A percentile compares a stretch with the other conserved stretches of the same genome.
Conservation (phyloP, 2,329 filamentous ascomycete genomes). For the Microsporum ferrugineum region DNA sequence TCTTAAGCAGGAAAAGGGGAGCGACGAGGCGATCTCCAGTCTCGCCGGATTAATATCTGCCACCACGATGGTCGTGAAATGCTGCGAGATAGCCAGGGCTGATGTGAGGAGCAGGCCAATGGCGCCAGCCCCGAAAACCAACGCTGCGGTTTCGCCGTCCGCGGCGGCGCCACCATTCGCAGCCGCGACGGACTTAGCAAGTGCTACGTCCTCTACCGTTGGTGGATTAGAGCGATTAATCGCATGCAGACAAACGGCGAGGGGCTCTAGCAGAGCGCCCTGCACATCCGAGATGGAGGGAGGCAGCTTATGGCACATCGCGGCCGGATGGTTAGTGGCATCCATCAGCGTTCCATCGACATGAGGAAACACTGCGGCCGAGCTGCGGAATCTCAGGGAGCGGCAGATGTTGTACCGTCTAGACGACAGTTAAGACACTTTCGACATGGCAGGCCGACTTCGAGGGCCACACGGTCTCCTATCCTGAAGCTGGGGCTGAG, state of each 20-base stretch:
- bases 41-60: slow-evolving; percentile 50
- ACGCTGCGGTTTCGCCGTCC: slow-evolving; percentile 35
- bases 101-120: slow-evolving; percentile 50
- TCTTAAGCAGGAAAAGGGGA: slow-evolving; percentile 28
- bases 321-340: slow-evolving; percentile 49
- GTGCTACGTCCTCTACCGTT: slow-evolving; percentile 23
- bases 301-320: slow-evolving; percentile 49
- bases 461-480: slow-evolving; percentile 82
- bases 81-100: slow-evolving; percentile 44
- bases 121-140: slow-evolving; percentile 52
- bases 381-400: slow-evolving; percentile 46
- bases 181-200: slow-evolving; percentile 30
- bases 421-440: slow-evolving; percentile 43
- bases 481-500: slow-evolving; percentile 38
- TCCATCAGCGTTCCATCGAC: slow-evolving; percentile 54
- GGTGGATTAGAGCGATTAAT: slow-evolving; percentile 44
- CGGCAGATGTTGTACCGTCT: slow-evolving; percentile 54
- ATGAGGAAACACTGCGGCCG: slow-evolving; percentile 50
- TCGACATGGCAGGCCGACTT: slow-evolving; percentile 80
- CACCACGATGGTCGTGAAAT: slow-evolving; percentile 45
- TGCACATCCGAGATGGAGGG: slow-evolving; percentile 42
- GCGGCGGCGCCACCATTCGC: slow-evolving; percentile 6
- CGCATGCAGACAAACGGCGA: slow-evolving; percentile 51
- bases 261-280: slow-evolving; percentile 49
- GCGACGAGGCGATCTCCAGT: slow-evolving; percentile 42